Conservation (phyloP, 192 early-diverging fungal genomes). For the Gryganskiella cystojenkinii region DNA sequence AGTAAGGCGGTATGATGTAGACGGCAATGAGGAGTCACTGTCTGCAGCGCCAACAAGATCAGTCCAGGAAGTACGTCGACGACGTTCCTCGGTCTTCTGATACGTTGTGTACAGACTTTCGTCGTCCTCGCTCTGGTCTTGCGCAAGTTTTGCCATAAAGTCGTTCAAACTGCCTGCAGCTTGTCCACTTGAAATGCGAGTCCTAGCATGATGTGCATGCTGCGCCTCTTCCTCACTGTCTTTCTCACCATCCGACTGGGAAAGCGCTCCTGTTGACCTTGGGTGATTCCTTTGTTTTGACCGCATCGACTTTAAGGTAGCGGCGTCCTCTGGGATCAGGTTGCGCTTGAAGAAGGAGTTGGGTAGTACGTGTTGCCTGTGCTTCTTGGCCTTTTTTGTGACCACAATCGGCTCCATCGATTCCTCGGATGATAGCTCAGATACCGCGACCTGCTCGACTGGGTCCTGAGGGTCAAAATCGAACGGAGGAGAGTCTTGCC, state of each 20-base stretch:
- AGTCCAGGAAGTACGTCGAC: no score
- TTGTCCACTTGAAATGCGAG: conserved; percentile 16
- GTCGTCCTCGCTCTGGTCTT: conserved; percentile 21
- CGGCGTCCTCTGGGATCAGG: conserved; percentile 16
- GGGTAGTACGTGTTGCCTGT: conserved; percentile 22
- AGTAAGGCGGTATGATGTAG: background rate
- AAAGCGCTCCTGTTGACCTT: background rate
- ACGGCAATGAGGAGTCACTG: background rate
- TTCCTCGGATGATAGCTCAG: background rate
- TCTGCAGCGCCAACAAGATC: background rate
- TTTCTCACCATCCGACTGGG: background rate
- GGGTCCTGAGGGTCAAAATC: background rate
- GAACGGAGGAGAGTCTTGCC: no score
- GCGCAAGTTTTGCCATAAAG: conserved; percentile 31
- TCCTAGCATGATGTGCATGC: conserved; percentile 34
- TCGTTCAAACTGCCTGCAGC: conserved; percentile 4
- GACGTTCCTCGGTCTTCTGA: no score
- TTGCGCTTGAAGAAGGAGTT: conserved; percentile 24
- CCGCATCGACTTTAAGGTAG: conserved; percentile 7
- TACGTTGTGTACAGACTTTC: no score
- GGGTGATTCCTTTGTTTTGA: background rate
- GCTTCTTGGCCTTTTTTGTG: background rate
- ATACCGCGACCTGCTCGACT: background rate
- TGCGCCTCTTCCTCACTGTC: no score
- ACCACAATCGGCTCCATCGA: background rate